phyloP scores from a whole-genome alignment of 2,329 filamentous ascomycete species.

The Neonectria punicea region DNA sequence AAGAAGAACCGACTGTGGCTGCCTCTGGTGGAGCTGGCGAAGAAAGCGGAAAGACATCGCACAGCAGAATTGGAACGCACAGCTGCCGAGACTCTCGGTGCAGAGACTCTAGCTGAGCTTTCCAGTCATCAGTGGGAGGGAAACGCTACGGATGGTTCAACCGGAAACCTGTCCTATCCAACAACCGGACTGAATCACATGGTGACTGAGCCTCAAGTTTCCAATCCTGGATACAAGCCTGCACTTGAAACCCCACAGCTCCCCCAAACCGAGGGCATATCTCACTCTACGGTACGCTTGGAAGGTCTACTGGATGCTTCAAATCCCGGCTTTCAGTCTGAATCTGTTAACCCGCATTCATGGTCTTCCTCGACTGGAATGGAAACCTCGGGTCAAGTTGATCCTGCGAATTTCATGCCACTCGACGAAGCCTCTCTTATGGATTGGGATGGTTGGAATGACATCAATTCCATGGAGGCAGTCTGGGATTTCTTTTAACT shows the following conservation, averaged over 20 bases:
- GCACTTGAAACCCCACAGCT: constrained; percentile 14
- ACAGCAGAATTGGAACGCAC: constrained; percentile 19
- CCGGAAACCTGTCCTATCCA: constrained; percentile 2
- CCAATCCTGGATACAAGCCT: constrained; percentile 6
- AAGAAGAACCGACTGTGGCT: constrained; percentile 31
- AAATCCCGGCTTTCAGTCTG: constrained; percentile 9
- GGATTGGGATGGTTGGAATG: constrained; percentile 35
- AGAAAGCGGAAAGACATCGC: constrained; percentile 23
- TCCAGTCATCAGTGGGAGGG: not conserved
- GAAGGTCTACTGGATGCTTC: not conserved
- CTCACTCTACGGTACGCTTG: not conserved
- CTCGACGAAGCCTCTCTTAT: constrained; percentile 7
- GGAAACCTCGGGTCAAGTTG: not conserved
- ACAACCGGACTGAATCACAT: constrained; percentile 19
- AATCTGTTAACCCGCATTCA: constrained; percentile 20
- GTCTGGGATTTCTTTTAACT: constrained; percentile 33
- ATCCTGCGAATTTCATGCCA: not conserved
- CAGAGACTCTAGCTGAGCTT: not conserved
- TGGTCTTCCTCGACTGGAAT: constrained; percentile 18
- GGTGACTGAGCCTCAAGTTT: constrained; percentile 18
- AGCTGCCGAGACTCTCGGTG: not conserved
- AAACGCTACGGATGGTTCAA: not conserved
- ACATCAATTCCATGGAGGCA: constrained; percentile 25
- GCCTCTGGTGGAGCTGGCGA: constrained; percentile 26
- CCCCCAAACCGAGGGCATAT: not conserved